Base-by-base conservation (phyloP, 148 eudicot species). In the Cornus florida region DNA sequence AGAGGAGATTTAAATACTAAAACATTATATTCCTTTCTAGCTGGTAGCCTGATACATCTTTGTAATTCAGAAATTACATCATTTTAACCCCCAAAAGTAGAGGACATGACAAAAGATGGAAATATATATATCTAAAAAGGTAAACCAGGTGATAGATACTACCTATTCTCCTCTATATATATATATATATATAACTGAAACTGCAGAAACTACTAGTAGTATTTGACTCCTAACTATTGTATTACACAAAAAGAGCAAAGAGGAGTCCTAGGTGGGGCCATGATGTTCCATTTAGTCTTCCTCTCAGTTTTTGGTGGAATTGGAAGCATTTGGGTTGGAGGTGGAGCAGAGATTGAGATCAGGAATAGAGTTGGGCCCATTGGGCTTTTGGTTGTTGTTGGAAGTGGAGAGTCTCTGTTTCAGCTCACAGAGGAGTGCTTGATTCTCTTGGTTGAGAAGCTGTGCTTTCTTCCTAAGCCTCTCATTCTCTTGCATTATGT, bases 401-500 rank as follows among this genome's bases (percentile, higher is more conserved):
- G 8, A 1, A 9, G 7, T 43, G 9, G 90, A 64, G 39, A 91
- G 83, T 70, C 84, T 90, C 53, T 91, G 90, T 71, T 89, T 90
- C 11, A 94, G 90, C 84, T 94, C 89, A 3, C 86, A 82, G 60
- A 92, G 93, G 0, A 94, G 91, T 50, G 88, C 91, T 57, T 92
- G 93, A 65, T 94, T 94, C 83, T 94, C 97, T 81, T 94, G 90
- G 85, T 94, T 90, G 60, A 94, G 89, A 12, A 76, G 76, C 83
- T 94, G 90, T 2, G 98, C 98, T 70, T 87, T 89, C 89, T 87
- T 94, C 86, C 95, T 84, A 60, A 94, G 85, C 87, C 80, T 87
- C 87, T 94, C 98, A 77, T 94, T 94, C 81, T 94, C 97, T 79
- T 91, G 86, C 86, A 94, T 92, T 82, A 94, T 94, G 95, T 92